Evolutionary conservation across 2,329 filamentous ascomycete species (phyloP).

Genomic region (Fusarium sp.): DNA sequence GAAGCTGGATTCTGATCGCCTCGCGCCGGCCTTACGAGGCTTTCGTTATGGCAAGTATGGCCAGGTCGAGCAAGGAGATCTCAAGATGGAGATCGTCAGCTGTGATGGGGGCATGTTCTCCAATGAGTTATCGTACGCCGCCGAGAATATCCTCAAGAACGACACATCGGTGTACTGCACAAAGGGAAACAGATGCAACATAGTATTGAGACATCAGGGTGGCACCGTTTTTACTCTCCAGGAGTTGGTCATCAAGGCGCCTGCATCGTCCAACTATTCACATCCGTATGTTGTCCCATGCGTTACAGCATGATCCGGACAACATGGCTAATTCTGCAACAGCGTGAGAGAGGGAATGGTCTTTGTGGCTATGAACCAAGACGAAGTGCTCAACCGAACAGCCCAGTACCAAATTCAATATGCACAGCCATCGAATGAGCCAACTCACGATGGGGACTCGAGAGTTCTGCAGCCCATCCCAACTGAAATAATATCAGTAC

Average conservation of each 20-base stretch:
- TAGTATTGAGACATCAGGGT: slow-evolving; percentile 84
- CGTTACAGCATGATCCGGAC: slow-evolving; percentile 15
- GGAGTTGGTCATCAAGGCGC: slow-evolving; percentile 89
- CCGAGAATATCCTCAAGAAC: slow-evolving; percentile 85
- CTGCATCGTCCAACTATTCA: slow-evolving; percentile 78
- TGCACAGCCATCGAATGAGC: slow-evolving; percentile 45
- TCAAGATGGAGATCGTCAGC: slow-evolving; percentile 89
- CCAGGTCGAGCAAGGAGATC: slow-evolving; percentile 83
- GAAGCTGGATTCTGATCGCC: slow-evolving; percentile 74
- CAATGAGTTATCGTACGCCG: slow-evolving; percentile 72
- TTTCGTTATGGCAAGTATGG: slow-evolving; percentile 89
- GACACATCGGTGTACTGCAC: slow-evolving; percentile 91
- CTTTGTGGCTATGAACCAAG: slow-evolving; percentile 86
- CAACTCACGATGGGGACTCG: slow-evolving; percentile 35
- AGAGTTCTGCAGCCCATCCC: slow-evolving; percentile 33
- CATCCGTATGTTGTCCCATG: slow-evolving; percentile 75
- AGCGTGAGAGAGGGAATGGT: slow-evolving; percentile 93
- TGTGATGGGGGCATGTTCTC: slow-evolving; percentile 84
- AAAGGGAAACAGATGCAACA: slow-evolving; percentile 86
- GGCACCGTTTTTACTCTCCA: slow-evolving; percentile 84
- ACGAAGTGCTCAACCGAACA: slow-evolving; percentile 79
- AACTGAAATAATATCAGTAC: slow-evolving; percentile 62
- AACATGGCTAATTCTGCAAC: slow-evolving; percentile 35
- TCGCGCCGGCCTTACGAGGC: slow-evolving; percentile 61
- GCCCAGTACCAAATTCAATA: slow-evolving; percentile 81